Evolutionary conservation across 129 eudicot species (phyloP).

Genomic region (Pseudognaphalium luteoalbum): DNA sequence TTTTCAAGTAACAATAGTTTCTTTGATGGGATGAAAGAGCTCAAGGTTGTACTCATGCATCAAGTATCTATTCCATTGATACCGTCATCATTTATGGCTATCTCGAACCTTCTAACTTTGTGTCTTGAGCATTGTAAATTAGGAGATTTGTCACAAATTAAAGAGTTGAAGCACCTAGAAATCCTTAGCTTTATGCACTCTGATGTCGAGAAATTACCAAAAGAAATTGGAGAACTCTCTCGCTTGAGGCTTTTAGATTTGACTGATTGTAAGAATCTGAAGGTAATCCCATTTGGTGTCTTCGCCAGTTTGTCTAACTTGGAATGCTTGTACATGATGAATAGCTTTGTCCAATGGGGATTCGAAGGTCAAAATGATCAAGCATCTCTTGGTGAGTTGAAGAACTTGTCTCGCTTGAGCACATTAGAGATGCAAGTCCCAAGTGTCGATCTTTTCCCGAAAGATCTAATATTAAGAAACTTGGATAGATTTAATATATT

Average conservation of each 20-base stretch:
- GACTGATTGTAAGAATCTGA: constrained; percentile 34
- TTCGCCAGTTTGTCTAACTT: constrained; percentile 37
- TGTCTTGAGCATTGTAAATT: constrained; percentile 43
- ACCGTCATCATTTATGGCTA: constrained; percentile 32
- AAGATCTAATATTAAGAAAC: constrained; percentile 33
- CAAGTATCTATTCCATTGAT: constrained; percentile 22
- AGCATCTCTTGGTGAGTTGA: constrained; percentile 45
- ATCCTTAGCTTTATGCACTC: constrained; percentile 48
- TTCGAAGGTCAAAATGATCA: constrained; percentile 25
- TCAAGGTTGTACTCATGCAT: constrained; percentile 45
- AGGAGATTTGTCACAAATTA: constrained; percentile 42
- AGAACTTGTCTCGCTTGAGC: constrained; percentile 35
- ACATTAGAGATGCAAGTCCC: constrained; percentile 44
- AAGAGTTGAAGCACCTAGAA: constrained; percentile 39
- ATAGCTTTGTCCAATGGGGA: constrained; percentile 48
- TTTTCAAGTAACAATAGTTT: constrained; percentile 29
- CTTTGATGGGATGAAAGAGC: constrained; percentile 43
- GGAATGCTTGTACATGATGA: constrained; percentile 54
- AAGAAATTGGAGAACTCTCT: constrained; percentile 38
- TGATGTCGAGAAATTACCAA: constrained; percentile 37
- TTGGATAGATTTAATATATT: constrained; percentile 41
- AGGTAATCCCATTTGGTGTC: constrained; percentile 36
- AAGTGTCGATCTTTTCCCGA: constrained; percentile 39
- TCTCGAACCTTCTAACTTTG: constrained; percentile 38
- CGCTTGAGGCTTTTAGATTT: constrained; percentile 47